Evolutionary conservation across 2,329 filamentous ascomycete species (phyloP).

Genomic region (Diplodia seriata): DNA sequence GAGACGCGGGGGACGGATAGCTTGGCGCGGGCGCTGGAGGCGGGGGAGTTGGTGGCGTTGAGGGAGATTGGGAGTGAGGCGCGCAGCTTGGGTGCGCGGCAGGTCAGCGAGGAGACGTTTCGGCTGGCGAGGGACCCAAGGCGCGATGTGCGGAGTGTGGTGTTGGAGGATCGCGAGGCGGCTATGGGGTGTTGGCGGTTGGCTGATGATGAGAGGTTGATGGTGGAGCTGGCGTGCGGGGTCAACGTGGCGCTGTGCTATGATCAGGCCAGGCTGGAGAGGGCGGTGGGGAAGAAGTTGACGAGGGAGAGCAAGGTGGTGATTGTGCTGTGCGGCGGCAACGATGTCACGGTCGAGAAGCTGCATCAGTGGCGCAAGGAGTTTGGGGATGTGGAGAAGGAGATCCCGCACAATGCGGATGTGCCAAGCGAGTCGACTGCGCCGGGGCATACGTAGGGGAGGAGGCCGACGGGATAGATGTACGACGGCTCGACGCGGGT

Average conservation of each 20-base stretch:
- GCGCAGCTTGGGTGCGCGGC: constrained; percentile 73
- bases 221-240: constrained; percentile 87
- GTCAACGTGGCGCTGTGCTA: constrained; percentile 70
- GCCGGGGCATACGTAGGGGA: constrained; percentile 1
- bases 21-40: constrained; percentile 67
- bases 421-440: constrained; percentile 28
- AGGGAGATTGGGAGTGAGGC: constrained; percentile 77
- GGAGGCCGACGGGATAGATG: neutral
- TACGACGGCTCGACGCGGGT: neutral
- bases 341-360: constrained; percentile 65
- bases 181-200: constrained; percentile 78
- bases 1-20: constrained; percentile 79
- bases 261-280: constrained; percentile 56
- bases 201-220: constrained; percentile 78
- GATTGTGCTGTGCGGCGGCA: constrained; percentile 79
- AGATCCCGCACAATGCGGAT: constrained; percentile 21
- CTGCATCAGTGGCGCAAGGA: constrained; percentile 81
- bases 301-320: constrained; percentile 84
- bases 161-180: constrained; percentile 78
- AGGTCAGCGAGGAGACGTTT: constrained; percentile 70
- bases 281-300: constrained; percentile 91
- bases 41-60: constrained; percentile 65
- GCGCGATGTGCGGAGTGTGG: constrained; percentile 64
- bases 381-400: constrained; percentile 54
- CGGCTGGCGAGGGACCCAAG: constrained; percentile 61